Conservation (phyloP, 164 flowering plant species). For the Macadamia integrifolia region DNA sequence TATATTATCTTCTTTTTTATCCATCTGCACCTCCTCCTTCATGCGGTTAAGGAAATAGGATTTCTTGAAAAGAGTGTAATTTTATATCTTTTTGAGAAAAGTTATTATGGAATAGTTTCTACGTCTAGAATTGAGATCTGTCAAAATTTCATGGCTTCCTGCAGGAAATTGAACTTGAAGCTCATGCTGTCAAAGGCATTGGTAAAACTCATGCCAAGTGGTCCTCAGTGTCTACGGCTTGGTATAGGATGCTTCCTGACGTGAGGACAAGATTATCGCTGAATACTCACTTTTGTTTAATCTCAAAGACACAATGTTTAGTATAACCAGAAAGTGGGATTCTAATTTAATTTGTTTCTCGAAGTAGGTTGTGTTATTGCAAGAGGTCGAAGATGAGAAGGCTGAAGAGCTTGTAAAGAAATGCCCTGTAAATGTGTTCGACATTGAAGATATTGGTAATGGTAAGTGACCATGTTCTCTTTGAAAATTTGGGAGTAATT, state of each 20-base stretch:
- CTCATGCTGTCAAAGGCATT: constrained; percentile 88
- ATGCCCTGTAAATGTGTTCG: constrained; percentile 86
- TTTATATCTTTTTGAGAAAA: too few species aligned
- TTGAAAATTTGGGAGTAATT: too few species aligned
- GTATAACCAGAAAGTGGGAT: background rate
- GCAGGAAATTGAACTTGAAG: constrained; percentile 96
- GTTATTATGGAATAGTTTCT: background rate
- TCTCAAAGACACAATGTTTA: background rate
- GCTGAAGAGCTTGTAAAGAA: constrained; percentile 65
- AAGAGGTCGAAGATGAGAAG: constrained; percentile 54
- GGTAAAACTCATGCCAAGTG: constrained; percentile 97
- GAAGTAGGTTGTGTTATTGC: constrained; percentile 59
- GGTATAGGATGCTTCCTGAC: constrained; percentile 99
- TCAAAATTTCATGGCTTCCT: background rate
- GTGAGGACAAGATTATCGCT: constrained; percentile 27
- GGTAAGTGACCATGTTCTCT: constrained; percentile 35
- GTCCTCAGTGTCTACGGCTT: constrained; percentile 96
- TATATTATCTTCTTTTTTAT: too few species aligned
- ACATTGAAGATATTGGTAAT: constrained; percentile 71
- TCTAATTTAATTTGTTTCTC: constrained; percentile 4
- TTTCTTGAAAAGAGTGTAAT: too few species aligned
- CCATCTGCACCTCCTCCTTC: too few species aligned
- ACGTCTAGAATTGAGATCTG: background rate
- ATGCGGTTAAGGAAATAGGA: too few species aligned
- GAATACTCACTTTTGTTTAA: background rate